Evolutionary conservation across 1,284 basidiomycete species (phyloP), one percentile per base, ranked within the genome.

Genomic region (Moesziomyces globuligerus): DNA sequence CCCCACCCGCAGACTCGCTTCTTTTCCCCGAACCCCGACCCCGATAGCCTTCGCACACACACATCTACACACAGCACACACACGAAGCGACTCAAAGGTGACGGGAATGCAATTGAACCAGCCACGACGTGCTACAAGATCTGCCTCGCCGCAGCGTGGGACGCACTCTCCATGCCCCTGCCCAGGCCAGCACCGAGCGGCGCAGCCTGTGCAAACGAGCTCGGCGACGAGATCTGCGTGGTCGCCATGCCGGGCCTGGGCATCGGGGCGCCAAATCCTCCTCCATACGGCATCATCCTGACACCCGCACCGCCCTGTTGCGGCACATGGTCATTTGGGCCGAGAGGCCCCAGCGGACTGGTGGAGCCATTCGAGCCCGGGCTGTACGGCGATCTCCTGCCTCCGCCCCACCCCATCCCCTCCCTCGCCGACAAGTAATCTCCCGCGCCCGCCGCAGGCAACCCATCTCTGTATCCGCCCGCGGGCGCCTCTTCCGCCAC

Each of bases 341-440:
- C 65, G 4, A 68, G 50, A 1, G 65, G 65, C 4, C 65, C 65
- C 3, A 62, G 34, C 7, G 65, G 58, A 37, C 65, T 62, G 1
- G 47, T 38, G 1, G 58, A 58, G 2, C 49, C 57, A 8, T 61
- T 57, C 15, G 57, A 57, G 49, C 54, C 48, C 23, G 47, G 40
- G 10, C 50, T 37, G 11, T 60, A 58, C 3, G 64, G 64, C 45
- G 64, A 67, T 15, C 32, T 29, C 20, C 42, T 43, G 5, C 53
- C 57, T 9, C 34, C 28, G 7, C 36, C 36, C 53, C 46, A 45
- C 13, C 49, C 57, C 20, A 20, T 32, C 7, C n/a, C 47, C 1
- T 36, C 44, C 1, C 18, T 42, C 29, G 55, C 39, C 3, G 47
- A 29, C 20, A 67, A 24, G 25, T 50, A 47, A 0, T 34, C 48